Evolutionary conservation across 108 stramenopile species (phyloP).

Genomic region (Cyclostephanos invisitatus): DNA sequence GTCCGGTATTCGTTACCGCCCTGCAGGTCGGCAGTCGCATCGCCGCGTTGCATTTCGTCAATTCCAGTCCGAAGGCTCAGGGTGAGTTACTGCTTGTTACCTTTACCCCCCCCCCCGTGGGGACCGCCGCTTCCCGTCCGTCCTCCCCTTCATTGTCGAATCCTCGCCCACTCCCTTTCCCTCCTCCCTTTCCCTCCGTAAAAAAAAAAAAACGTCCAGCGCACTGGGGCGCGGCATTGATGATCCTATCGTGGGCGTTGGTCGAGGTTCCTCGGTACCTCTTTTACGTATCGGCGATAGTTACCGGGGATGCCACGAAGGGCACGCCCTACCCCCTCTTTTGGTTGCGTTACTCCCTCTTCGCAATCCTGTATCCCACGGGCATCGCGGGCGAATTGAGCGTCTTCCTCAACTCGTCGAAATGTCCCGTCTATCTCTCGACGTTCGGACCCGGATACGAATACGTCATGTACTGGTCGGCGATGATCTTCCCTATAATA

Average conservation of each 20-base stretch:
- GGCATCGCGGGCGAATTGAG: conserved; percentile 93
- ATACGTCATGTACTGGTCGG: conserved; percentile 54
- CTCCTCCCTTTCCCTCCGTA: not conserved
- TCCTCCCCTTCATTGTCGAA: not conserved
- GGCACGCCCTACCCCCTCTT: conserved; percentile 93
- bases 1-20: conserved; percentile 87
- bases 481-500: conserved; percentile 66
- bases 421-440: conserved; percentile 53
- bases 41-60: conserved; percentile 76
- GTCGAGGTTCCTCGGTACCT: conserved; percentile 96
- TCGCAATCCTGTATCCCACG: conserved; percentile 93
- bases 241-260: conserved; percentile 87
- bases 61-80: conserved; percentile 70
- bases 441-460: conserved; percentile 44
- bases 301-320: conserved; percentile 86
- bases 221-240: conserved; percentile 86
- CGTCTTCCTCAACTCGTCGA: conserved; percentile 74
- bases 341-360: conserved; percentile 96
- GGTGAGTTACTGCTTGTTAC: conserved; percentile 47
- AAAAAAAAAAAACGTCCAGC: conserved; percentile 11
- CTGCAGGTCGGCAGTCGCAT: conserved; percentile 93
- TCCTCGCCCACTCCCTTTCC: too few species aligned
- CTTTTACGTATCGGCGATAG: conserved; percentile 88
- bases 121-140: too few species aligned
- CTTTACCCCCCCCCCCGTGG: conserved; percentile 3